These are phyloP conservation scores for Ceratocystis diversiconidia DNA, from an alignment of 2,329 filamentous ascomycete species.

Conservation along the genomic window DNA sequence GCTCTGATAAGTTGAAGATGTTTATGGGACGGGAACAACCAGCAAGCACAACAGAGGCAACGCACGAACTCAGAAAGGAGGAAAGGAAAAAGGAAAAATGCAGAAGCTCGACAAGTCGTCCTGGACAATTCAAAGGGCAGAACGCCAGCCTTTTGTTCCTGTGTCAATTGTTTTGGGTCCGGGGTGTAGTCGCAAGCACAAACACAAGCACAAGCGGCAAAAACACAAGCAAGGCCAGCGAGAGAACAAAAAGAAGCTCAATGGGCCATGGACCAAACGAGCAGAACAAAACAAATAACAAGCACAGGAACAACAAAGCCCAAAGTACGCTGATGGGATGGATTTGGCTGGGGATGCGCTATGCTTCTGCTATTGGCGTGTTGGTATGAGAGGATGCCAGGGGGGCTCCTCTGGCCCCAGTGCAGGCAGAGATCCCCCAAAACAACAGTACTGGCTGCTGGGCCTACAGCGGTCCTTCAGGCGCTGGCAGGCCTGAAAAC, in stretches of 20 bases:
- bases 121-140: slow-evolving; percentile 17
- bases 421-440: too few species aligned
- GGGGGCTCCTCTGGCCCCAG: background rate
- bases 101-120: background rate
- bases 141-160: slow-evolving; percentile 26
- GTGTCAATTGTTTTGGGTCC: slow-evolving; percentile 18
- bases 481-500: background rate
- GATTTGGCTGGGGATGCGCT: background rate
- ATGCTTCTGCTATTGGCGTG: background rate
- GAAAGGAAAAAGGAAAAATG: slow-evolving; percentile 6
- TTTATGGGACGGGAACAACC: background rate
- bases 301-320: background rate
- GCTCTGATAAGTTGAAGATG: slow-evolving; percentile 1
- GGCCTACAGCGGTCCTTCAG: too few species aligned
- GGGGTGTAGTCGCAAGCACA: background rate
- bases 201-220: background rate
- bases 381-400: background rate
- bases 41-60: background rate
- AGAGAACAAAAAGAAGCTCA: slow-evolving; percentile 1
- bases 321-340: background rate
- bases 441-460: background rate
- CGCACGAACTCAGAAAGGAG: background rate
- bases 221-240: background rate
- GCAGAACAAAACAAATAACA: background rate
- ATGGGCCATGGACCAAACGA: background rate